Base-by-base conservation (phyloP, 1,284 basidiomycete species). In the Melampsora americana region DNA sequence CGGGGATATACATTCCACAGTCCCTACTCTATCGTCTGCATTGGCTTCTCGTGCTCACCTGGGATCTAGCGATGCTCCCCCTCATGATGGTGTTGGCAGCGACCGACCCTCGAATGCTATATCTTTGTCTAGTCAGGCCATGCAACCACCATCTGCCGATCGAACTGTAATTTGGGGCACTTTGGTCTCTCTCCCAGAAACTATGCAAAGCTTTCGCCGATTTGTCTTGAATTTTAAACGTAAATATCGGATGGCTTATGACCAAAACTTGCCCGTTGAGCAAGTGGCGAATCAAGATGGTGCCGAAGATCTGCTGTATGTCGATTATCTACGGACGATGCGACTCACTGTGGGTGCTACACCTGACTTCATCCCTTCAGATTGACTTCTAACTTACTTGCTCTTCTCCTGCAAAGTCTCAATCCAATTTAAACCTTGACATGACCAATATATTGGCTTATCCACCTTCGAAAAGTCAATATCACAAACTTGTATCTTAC, bases 151-250 rank as follows among this genome's bases (percentile, higher is more conserved):
- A 87, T 81, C 92, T 78, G 90, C 91, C 77, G 89, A 92, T 66
- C 83, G 84, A 77, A 91, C 92, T 77, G 93, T 90, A 30, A 93
- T 98, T 79, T 98, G 95, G 95, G 95, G 95, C 48, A 99, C 95
- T 0, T 94, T 90, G 1, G 93, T 99, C 78, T 91, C 92, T 79
- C 87, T 98, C 28, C 87, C 88, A 5, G 92, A 96, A 83, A 91
- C 91, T 14, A 96, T 97, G 92, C 90, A 90, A 80, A 84, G 90
- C 35, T 98, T 98, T 85, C 88, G 89, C 65, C 89, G 92, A 66
- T 98, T 98, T 83, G 84, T 99, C 74, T 88, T 88, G 66, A 91
- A 92, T 0, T 99, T 97, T 87, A 96, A 96, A 81, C 89, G 90
- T 73, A 98, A 96, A 83, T 97, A 98, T 80, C 88, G 95, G 3